Evolutionary conservation across 495 filamentous ascomycete species (phyloP).

Genomic region (Polyplosphaeria fusca): DNA sequence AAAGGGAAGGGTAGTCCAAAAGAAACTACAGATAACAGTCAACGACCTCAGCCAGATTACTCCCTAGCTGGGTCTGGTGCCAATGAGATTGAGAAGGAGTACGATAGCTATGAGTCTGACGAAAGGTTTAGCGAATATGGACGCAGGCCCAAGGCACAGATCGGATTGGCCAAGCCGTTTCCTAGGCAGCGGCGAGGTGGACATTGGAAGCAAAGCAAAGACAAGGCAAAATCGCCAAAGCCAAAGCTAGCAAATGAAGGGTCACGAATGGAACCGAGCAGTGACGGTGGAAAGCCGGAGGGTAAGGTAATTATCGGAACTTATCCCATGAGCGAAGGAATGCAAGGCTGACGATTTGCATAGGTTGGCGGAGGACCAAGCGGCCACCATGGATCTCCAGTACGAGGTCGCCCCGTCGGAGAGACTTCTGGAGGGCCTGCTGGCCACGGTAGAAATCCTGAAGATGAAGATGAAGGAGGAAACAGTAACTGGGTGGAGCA

Average conservation of each 20-base stretch:
- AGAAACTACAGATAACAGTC: not conserved
- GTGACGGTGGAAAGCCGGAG: slow-evolving; percentile 1
- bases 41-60: not conserved
- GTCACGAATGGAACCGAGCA: not conserved
- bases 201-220: not conserved
- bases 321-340: not conserved
- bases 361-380: slow-evolving; percentile 22
- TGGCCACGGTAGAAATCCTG: slow-evolving; percentile 10
- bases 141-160: not conserved
- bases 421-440: slow-evolving; percentile 18
- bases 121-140: slow-evolving; percentile 2
- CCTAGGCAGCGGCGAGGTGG: not conserved
- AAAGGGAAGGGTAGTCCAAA: not conserved
- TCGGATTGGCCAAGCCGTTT: slow-evolving; percentile 1
- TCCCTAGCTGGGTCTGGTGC: not conserved
- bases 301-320: not conserved
- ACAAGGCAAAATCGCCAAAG: slow-evolving; percentile 3
- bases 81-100: not conserved
- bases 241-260: not conserved
- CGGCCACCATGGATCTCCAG: slow-evolving; percentile 22
- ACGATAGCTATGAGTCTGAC: not conserved
- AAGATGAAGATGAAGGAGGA: slow-evolving; percentile 21
- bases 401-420: slow-evolving; percentile 12
- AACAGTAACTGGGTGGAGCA: slow-evolving; percentile 16
- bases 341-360: not conserved